Evolutionary conservation across 805 yeast species (phyloP).

Genomic region (Ogataea sp.): DNA sequence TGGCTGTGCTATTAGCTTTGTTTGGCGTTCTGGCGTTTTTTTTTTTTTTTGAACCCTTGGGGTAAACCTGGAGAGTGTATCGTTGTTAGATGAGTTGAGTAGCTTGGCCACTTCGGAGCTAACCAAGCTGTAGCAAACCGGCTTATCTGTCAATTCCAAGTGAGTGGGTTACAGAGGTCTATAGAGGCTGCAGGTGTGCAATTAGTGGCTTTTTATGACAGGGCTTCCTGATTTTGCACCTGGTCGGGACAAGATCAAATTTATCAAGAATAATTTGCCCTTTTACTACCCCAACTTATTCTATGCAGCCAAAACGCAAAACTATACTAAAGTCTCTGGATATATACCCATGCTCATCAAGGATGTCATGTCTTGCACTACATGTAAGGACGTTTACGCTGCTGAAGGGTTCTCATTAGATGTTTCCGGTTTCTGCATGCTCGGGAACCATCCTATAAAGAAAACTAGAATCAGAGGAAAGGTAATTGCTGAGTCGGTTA

Average conservation of each 20-base stretch:
- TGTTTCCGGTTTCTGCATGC: constrained; percentile 19
- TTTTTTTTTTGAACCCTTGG: no score
- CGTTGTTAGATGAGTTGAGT: no score
- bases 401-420: constrained; percentile 12
- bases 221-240: constrained; percentile 12
- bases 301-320: constrained; percentile 23
- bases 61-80: no score
- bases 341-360: constrained; percentile 23
- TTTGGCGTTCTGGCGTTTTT: no score
- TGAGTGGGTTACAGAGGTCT: neutral
- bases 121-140: no score
- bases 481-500: constrained; percentile 24
- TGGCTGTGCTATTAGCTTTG: no score
- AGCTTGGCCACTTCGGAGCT: no score
- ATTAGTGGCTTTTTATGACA: no score
- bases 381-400: constrained; percentile 19
- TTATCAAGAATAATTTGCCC: constrained; percentile 15
- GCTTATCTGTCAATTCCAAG: no score
- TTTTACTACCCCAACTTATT: constrained; percentile 29
- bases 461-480: constrained; percentile 28
- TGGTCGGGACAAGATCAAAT: constrained; percentile 16
- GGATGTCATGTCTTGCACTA: constrained; percentile 19
- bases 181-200: neutral
- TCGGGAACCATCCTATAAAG: constrained; percentile 35
- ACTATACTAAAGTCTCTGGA: constrained; percentile 2